phyloP scores from a whole-genome alignment of 495 filamentous ascomycete species.

The Lichina pygmaea region DNA sequence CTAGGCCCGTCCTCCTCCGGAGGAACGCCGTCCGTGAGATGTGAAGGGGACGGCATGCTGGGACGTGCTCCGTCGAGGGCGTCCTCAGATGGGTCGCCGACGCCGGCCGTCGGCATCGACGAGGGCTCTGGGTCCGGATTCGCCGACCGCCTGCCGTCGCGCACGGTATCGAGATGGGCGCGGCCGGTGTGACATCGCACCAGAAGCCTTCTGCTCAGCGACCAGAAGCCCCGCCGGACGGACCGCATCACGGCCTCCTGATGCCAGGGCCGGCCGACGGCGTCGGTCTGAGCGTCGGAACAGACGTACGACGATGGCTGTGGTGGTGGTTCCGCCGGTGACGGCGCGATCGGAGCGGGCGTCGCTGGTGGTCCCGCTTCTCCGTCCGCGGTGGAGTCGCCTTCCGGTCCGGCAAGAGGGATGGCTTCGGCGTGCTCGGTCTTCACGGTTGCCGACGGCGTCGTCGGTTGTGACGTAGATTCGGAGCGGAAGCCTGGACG shows the following conservation, averaged over 20 bases:
- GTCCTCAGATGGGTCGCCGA: no score
- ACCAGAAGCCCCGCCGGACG: not conserved
- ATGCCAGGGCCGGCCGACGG: not conserved
- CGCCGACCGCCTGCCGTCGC: not conserved
- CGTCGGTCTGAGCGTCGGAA: not conserved
- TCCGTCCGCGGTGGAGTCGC: not conserved
- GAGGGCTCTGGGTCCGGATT: no score
- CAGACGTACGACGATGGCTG: not conserved
- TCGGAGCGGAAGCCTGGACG: not conserved
- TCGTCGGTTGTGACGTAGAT: not conserved
- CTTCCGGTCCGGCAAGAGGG: not conserved
- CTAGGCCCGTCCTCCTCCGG: no score
- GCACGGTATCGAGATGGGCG: not conserved
- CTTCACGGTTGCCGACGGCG: not conserved
- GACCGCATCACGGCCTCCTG: not conserved
- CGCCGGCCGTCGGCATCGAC: no score
- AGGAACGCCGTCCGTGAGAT: no score
- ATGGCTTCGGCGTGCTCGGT: not conserved
- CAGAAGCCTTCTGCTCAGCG: not conserved
- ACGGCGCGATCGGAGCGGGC: not conserved
- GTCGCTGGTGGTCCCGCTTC: not conserved
- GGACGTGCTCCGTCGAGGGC: no score
- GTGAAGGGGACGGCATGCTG: no score
- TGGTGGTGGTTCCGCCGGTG: not conserved
- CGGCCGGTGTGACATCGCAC: slow-evolving; percentile 11